These are phyloP conservation scores for Datura wrightii DNA, from an alignment of 257 asterid species.

Conservation along the genomic window DNA sequence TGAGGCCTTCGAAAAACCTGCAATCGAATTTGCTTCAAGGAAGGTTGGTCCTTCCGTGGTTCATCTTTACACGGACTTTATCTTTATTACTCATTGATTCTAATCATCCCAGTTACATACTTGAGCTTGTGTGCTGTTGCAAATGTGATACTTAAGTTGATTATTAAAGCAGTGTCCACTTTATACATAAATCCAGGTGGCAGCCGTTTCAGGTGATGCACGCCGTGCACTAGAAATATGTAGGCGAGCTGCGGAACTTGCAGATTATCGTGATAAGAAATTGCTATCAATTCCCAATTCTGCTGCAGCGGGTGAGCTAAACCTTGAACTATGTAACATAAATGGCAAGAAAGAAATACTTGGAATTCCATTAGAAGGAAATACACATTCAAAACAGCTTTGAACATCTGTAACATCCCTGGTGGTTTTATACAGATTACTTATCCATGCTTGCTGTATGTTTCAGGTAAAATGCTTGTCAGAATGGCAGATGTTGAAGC, in stretches of 20 bases:
- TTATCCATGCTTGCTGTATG: background rate
- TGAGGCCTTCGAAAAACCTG: conserved; percentile 81
- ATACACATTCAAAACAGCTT: background rate
- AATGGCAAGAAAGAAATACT: conserved; percentile 5
- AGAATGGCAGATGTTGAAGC: conserved; percentile 84
- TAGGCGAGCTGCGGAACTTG: conserved; percentile 94
- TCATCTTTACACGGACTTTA: conserved; percentile 27
- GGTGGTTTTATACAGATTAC: conserved; percentile 9
- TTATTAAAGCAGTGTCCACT: conserved; percentile 11
- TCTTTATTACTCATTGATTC: background rate
- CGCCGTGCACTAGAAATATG: conserved; percentile 98
- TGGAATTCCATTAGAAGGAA: conserved; percentile 10
- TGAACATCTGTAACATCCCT: background rate
- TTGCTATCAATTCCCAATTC: conserved; percentile 46
- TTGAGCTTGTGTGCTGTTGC: conserved; percentile 16
- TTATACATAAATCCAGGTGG: conserved; percentile 63
- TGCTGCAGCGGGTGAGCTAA: conserved; percentile 53
- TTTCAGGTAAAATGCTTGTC: conserved; percentile 65
- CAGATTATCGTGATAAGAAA: conserved; percentile 71
- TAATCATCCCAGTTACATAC: background rate
- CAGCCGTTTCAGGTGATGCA: conserved; percentile 99
- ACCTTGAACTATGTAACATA: background rate
- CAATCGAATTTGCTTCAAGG: conserved; percentile 95
- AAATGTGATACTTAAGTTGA: background rate
- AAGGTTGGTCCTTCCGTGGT: conserved; percentile 59